Conservation (phyloP, 768 basidiomycete genomes). For the Boletus fagicola region DNA sequence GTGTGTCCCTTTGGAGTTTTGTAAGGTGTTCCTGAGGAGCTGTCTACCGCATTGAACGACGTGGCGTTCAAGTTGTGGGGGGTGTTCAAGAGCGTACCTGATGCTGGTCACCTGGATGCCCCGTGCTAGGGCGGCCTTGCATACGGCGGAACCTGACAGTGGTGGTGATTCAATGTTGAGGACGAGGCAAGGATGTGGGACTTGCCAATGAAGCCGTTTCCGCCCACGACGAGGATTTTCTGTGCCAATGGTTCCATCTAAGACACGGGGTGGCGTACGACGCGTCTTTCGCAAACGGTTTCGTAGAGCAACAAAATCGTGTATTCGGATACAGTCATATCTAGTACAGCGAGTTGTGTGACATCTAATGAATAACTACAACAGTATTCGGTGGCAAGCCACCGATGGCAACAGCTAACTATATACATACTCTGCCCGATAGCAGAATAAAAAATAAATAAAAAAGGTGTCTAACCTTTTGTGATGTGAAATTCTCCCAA, state of each 20-base stretch:
- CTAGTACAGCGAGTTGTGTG: conserved; percentile 2
- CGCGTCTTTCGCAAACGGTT: neutral
- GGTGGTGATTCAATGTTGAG: conserved; percentile 4
- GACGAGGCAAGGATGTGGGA: conserved; percentile 5
- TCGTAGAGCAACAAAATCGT: neutral
- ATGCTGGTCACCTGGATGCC: conserved; percentile 90
- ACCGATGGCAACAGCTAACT: conserved; percentile 2
- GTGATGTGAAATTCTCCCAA: neutral
- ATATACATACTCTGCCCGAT: conserved; percentile 14
- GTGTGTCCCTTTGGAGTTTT: conserved; percentile 85
- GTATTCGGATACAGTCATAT: neutral
- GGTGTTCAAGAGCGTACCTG: conserved; percentile 47
- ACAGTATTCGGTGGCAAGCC: conserved; percentile 12
- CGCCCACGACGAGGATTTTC: conserved; percentile 92
- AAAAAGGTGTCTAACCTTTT: conserved; percentile 10
- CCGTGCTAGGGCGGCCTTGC: conserved; percentile 77
- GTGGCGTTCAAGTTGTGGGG: neutral
- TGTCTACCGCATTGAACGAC: conserved; percentile 29
- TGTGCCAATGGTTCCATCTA: conserved; percentile 36
- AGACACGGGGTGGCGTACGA: neutral
- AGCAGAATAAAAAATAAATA: conserved; percentile 9
- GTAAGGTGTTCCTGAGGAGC: conserved; percentile 86
- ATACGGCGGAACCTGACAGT: conserved; percentile 90
- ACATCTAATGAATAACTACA: conserved; percentile 6
- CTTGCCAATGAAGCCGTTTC: conserved; percentile 94